Base-by-base conservation (phyloP, 257 asterid species). In the Prunella vulgaris region DNA sequence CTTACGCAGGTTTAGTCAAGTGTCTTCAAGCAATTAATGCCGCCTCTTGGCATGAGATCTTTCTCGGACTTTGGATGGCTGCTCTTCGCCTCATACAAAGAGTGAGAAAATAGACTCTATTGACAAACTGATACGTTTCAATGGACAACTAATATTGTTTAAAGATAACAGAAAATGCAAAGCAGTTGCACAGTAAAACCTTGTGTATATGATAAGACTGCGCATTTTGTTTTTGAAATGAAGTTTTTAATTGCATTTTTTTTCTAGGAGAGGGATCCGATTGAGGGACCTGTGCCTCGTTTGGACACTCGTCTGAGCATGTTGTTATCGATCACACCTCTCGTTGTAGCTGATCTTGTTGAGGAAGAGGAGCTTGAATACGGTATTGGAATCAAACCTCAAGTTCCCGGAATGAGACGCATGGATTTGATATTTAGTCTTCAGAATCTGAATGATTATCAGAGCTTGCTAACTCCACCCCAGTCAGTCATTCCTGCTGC, bases 1-100 rank as follows among this genome's bases (percentile, higher is more conserved):
- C 37, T 60, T 66, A 68, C 81, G 71, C 89, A 93, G 98, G 96
- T 71, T 84, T 93, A 53, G 92, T 91, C 21, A 93, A 87, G 79
- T 83, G 95, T 69, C 99, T 93, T 75, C 92, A 88, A 76, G 99
- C 93, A 69, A 83, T 84, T 73, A 84, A 86, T 66, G 87, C 86
- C n/a, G 78, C 93, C 64, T 81, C 95, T 71, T 93, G 99, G 97
- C 95, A 86, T 59, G 96, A 88, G 71, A 79, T 81, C 33, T 93
- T 93, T 81, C 85, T 93, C 64, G 99, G 93, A 72, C 96, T 93
- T 74, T 93, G 99, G 99, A 90, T 90, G 93, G 92, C 96, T 51
- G 94, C 97, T 80, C 84, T 93, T 63, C 93, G 93, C 78, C 88
- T 90, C 60, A 96, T 93, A 66, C 99, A 90, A 78, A 86, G 99